Base-by-base conservation (phyloP, 257 asterid genomes). In the Solanum corneliomulleri region DNA sequence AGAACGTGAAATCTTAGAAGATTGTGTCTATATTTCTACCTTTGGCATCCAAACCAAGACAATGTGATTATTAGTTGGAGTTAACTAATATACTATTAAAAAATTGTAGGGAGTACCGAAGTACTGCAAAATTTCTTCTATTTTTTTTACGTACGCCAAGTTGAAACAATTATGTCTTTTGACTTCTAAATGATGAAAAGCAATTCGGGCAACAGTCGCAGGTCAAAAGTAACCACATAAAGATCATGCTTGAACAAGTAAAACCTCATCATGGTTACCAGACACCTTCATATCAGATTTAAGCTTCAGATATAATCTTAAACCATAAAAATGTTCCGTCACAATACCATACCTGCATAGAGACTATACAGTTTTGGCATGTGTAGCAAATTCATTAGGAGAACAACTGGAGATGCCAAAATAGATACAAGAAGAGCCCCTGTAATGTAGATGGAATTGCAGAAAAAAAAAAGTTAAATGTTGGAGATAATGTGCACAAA, bases 291-390 rank as follows among this genome's bases (percentile, higher is more conserved):
- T 47, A 80, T 47, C n/a, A 80, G 27, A 80, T 20, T 18, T 29
- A 80, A 80, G 44, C 29, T 77, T 77, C 84, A 78, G 35, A 25
- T 44, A 44, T 44, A 44, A 78, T 44, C 64, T 78, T 6, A 16
- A 77, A 44, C 9, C 64, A 78, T 42, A 80, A 18, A 80, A 47
- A 80, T 80, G 29, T 80, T 47, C 68, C 68, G 44, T 47, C 68
- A 80, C 42, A 47, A 47, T 80, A 80, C 21, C 87, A 88, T 81
- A 97, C 99, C 98, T 87, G 95, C 93, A 88, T 91, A 92, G 86
- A 97, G 98, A 90, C 94, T 86, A 86, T 91, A 95, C 83, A 95
- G 89, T 94, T 93, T 97, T 58, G 98, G 98, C 92, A 94, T 80
- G 56, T 94, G 95, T 52, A 95, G 88, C 90, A 94, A 90, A 91